phyloP scores from a whole-genome alignment of 2,329 filamentous ascomycete species.

The Stagonosporopsis vannaccii region DNA sequence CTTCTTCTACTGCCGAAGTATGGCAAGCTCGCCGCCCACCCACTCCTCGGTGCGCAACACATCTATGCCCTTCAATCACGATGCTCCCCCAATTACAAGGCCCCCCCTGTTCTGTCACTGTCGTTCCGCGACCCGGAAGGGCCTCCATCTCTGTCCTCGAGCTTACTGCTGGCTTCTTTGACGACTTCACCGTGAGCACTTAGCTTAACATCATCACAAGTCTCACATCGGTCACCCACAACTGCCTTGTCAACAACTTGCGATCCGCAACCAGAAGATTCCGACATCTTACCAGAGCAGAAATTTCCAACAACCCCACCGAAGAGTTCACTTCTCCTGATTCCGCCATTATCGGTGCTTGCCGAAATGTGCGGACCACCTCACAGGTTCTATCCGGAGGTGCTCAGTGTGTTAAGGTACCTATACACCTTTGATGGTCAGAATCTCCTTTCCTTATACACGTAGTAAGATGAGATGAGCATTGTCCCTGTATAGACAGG shows the following conservation, averaged over 20 bases:
- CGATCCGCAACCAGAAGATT: neutral
- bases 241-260: neutral
- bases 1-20: slow-evolving; percentile 10
- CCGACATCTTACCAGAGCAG: neutral
- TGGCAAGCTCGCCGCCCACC: slow-evolving; percentile 23
- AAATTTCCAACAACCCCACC: neutral
- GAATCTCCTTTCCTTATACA: too few species aligned
- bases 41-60: slow-evolving; percentile 25
- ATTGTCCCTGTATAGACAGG: too few species aligned
- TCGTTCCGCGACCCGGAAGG: slow-evolving; percentile 31
- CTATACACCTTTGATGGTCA: too few species aligned
- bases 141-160: neutral
- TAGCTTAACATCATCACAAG: neutral
- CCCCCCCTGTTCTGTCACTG: slow-evolving; percentile 21
- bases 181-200: neutral
- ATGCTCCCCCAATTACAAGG: slow-evolving; percentile 6
- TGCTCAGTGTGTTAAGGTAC: too few species aligned
- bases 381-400: too few species aligned
- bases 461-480: too few species aligned
- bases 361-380: too few species aligned
- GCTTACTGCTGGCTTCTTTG: neutral
- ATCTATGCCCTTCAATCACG: neutral
- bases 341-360: neutral
- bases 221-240: too few species aligned
- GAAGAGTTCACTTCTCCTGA: neutral